Conservation (phyloP, 208 protist genomes). For the Porcisia deanei region DNA sequence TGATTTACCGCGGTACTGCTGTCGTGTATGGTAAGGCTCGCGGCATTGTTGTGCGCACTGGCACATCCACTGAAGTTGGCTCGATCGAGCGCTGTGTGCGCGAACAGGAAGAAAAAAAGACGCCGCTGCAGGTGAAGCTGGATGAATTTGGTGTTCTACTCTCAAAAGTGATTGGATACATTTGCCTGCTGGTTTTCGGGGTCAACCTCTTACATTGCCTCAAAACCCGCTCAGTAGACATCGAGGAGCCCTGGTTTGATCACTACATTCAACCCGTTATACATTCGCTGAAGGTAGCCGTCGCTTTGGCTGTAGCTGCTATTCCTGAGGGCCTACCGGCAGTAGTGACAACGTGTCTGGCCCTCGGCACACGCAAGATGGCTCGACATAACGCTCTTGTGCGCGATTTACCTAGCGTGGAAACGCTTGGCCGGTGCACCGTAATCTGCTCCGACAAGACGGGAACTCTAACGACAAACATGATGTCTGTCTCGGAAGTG, state of each 20-base stretch:
- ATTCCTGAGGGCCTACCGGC: slow-evolving; percentile 98
- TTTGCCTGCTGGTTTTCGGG: slow-evolving; percentile 89
- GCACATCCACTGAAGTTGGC: slow-evolving; percentile 93
- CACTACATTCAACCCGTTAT: slow-evolving; percentile 64
- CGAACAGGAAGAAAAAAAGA: slow-evolving; percentile 88
- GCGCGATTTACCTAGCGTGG: slow-evolving; percentile 95
- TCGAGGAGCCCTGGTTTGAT: slow-evolving; percentile 53
- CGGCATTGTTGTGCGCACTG: slow-evolving; percentile 94
- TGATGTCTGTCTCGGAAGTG: slow-evolving; percentile 94
- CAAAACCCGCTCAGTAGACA: slow-evolving; percentile 71
- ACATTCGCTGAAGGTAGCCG: slow-evolving; percentile 96
- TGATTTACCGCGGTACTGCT: slow-evolving; percentile 94
- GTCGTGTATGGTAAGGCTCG: slow-evolving; percentile 90
- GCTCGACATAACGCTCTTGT: slow-evolving; percentile 96
- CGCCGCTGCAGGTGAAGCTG: slow-evolving; percentile 95
- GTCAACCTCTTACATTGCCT: slow-evolving; percentile 91
- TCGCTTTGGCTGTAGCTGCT: slow-evolving; percentile 97
- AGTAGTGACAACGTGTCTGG: slow-evolving; percentile 96
- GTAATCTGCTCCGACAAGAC: slow-evolving; percentile 99
- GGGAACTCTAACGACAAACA: slow-evolving; percentile 98
- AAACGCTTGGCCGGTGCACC: slow-evolving; percentile 97
- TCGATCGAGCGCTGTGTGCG: slow-evolving; percentile 89
- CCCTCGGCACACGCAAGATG: slow-evolving; percentile 96
- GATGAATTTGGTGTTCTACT: slow-evolving; percentile 96
- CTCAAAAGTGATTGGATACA: slow-evolving; percentile 89